A percentile compares a stretch with the other conserved stretches of the same genome.
Evolutionary conservation across 2,329 filamentous ascomycete species (phyloP).

Genomic region (Alternaria hordeiaustralica): DNA sequence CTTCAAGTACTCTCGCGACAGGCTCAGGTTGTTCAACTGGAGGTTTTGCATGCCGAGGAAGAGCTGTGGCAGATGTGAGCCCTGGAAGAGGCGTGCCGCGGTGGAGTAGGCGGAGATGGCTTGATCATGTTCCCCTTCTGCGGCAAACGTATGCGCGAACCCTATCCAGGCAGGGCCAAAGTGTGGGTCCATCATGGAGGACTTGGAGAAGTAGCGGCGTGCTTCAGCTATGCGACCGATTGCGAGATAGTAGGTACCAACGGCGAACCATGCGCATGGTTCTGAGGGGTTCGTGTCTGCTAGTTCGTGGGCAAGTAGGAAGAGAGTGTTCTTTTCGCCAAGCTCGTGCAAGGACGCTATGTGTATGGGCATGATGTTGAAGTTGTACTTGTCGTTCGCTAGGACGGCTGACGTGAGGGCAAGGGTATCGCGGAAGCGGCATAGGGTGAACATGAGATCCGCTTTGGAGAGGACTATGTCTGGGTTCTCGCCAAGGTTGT

Average conservation of each 20-base stretch:
- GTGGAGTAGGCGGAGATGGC: conserved; percentile 98
- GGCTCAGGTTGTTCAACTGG: conserved; percentile 89
- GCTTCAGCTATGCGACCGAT: conserved; percentile 92
- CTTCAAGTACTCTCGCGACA: conserved; percentile 93
- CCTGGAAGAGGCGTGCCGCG: conserved; percentile 92
- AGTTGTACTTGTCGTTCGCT: conserved; percentile 85
- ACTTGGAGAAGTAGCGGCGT: conserved; percentile 90
- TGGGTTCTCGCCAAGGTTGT: conserved; percentile 83
- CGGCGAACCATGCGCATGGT: conserved; percentile 90
- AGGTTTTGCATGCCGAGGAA: conserved; percentile 99
- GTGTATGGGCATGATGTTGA: conserved; percentile 86
- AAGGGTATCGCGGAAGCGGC: conserved; percentile 87
- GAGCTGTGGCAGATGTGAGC: conserved; percentile 92
- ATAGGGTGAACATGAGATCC: conserved; percentile 92
- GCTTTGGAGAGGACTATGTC: conserved; percentile 90
- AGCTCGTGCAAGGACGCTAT: conserved; percentile 91
- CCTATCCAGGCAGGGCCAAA: conserved; percentile 98
- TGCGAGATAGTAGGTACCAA: conserved; percentile 91
- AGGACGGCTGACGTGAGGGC: conserved; percentile 84
- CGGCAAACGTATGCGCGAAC: conserved; percentile 97
- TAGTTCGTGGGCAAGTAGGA: conserved; percentile 89
- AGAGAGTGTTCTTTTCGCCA: conserved; percentile 83
- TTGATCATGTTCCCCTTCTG: conserved; percentile 97
- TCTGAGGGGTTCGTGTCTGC: conserved; percentile 91
- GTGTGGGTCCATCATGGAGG: conserved; percentile 95